A percentile compares a stretch with the other conserved stretches of the same genome.
phyloP scores from a whole-genome alignment of 106 monocot genomes.

The Dendrobium chrysotoxum region DNA sequence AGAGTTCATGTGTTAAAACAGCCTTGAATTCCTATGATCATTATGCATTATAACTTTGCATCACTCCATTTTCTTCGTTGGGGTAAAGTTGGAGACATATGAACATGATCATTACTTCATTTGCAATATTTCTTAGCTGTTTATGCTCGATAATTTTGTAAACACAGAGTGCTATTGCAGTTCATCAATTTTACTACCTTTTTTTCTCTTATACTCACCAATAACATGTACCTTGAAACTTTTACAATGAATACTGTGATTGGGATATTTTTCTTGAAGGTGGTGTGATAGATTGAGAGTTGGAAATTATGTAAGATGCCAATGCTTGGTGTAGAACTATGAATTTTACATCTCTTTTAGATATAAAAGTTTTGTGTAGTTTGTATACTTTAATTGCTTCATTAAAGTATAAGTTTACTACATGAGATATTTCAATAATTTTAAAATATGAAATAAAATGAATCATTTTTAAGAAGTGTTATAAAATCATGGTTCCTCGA shows the following conservation, averaged over 20 bases:
- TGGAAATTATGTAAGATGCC: neutral
- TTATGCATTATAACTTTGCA: neutral
- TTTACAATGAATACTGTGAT: neutral
- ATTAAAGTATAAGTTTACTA: no score
- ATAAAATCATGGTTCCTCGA: no score
- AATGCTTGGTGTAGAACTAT: no score
- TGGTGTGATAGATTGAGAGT: neutral
- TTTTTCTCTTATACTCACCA: neutral
- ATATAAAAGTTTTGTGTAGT: no score
- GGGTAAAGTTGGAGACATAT: neutral
- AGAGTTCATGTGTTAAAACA: neutral
- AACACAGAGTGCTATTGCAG: neutral
- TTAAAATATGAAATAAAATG: no score
- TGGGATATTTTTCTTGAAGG: neutral
- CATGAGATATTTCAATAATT: no score
- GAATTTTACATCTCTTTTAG: no score
- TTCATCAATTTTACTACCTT: neutral
- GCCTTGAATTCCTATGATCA: neutral
- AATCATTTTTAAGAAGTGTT: no score
- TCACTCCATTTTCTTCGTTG: neutral
- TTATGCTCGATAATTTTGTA: neutral
- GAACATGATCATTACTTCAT: neutral
- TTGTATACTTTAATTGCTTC: no score
- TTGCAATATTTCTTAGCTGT: neutral
- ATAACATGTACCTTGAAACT: neutral